Evolutionary conservation across 345 rosid species (phyloP), one percentile per base, ranked within the genome.

Genomic region (Eucalyptus leucophloia): DNA sequence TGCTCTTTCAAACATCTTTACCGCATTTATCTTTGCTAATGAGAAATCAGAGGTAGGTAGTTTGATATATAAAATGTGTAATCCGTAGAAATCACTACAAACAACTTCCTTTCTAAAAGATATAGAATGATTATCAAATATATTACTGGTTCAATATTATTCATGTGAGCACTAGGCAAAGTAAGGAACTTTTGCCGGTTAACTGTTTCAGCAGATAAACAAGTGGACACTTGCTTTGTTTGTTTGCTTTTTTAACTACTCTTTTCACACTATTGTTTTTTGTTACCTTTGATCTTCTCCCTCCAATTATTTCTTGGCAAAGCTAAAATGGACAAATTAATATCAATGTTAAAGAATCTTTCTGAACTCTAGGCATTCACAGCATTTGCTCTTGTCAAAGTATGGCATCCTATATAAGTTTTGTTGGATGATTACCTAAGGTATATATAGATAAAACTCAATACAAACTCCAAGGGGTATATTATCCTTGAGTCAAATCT

Each of bases 251-350:
- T 88, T 28, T 24, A 49, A 28, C 2, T 14, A 10, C 10, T 62
- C 5, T 40, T 83, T 86, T 86, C 50, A 88, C 56, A 42, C 12
- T 24, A 23, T 24, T 82, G 6, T 18, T 51, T 32, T 86, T 26
- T 7, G 34, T 62, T 62, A 14, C 72, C 34, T 89, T 13, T 24
- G 2, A 47, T 37, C 13, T 72, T 65, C 21, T 87, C 62, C 86
- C 89, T 89, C 34, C 72, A 87, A 42, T 21, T 86, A n/a, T 87
- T 87, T 86, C 82, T 80, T 67, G 92, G 97, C 91, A 92, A 94
- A 88, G 98, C 97, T 85, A 97, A 96, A 92, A 96, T 96, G 14
- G 94, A 95, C 87, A 96, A 95, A 92, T 95, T 96, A 86, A 92
- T 95, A n/a, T 44, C 93, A 49, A 96, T 96, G 97, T 90, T 95